phyloP scores from a whole-genome alignment of 2,329 filamentous ascomycete genomes.

The Septoria linicola region DNA sequence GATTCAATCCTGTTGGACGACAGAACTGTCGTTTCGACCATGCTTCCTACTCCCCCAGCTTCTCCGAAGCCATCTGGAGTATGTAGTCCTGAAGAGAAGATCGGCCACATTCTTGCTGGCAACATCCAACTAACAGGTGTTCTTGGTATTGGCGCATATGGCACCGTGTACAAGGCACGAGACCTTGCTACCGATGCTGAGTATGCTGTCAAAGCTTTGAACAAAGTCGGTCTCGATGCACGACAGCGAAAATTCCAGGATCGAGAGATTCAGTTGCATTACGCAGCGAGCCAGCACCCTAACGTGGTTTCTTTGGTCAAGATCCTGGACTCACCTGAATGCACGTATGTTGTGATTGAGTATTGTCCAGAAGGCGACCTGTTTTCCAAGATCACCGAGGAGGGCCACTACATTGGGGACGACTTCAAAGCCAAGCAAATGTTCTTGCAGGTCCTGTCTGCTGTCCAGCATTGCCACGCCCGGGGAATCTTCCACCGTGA shows the following conservation, averaged over 20 bases:
- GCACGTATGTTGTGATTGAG: conserved; percentile 94
- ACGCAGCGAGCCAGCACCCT: conserved; percentile 80
- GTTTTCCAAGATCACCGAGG: conserved; percentile 96
- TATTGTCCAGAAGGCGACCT: conserved; percentile 96
- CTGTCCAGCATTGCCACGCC: conserved; percentile 91
- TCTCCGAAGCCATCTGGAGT: conserved; percentile 44
- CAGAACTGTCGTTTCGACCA: conserved; percentile 29
- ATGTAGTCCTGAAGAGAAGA: conserved; percentile 70
- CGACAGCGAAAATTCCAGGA: conserved; percentile 88
- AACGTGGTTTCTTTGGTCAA: conserved; percentile 93
- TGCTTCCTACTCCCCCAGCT: conserved; percentile 53
- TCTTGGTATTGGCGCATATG: conserved; percentile 91
- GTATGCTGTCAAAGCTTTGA: conserved; percentile 96
- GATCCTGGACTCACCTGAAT: conserved; percentile 88
- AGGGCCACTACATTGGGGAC: conserved; percentile 88
- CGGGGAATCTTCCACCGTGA: conserved; percentile 95
- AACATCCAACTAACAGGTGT: conserved; percentile 81
- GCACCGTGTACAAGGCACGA: conserved; percentile 87
- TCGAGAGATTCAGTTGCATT: conserved; percentile 88
- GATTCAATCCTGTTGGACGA: conserved; percentile 11
- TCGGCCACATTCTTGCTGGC: conserved; percentile 80
- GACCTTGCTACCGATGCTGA: conserved; percentile 76
- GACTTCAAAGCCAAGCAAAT: conserved; percentile 81
- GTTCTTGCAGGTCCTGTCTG: conserved; percentile 94
- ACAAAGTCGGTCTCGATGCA: conserved; percentile 86